Percentiles rank a stretch among this genome's conserved stretches.
Conservation (phyloP, 495 filamentous ascomycete genomes). For the Polyplosphaeria fusca region DNA sequence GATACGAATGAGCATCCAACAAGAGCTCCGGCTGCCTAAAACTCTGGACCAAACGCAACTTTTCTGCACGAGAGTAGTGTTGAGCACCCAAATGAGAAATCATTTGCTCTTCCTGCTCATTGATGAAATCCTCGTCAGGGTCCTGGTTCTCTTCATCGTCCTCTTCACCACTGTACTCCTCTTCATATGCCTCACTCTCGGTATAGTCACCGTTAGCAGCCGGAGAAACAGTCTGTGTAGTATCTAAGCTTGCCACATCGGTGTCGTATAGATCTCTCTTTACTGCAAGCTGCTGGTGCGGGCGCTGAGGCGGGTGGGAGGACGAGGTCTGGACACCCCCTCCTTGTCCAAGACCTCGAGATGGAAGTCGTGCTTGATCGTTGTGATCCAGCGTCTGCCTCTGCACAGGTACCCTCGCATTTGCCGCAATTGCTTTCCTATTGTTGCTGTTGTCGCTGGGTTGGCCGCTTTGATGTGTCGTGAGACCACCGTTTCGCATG, state of each 20-base stretch:
- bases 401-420: conserved; percentile 4
- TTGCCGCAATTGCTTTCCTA: conserved; percentile 8
- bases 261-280: conserved; percentile 32
- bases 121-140: conserved; percentile 3
- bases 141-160: conserved; percentile 7
- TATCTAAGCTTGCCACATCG: conserved; percentile 35
- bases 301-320: neutral
- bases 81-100: neutral
- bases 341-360: neutral
- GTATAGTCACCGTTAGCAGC: neutral
- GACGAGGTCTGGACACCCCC: neutral
- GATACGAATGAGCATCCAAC: conserved; percentile 21
- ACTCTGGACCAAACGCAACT: too few species aligned
- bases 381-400: neutral
- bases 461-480: neutral
- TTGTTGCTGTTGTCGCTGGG: neutral
- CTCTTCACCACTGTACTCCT: conserved; percentile 2
- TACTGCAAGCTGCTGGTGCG: neutral
- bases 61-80: too few species aligned
- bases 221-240: too few species aligned
- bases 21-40: too few species aligned
- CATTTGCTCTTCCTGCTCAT: neutral
- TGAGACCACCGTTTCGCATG: neutral
- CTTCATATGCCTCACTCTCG: conserved; percentile 1
- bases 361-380: neutral